A percentile compares a stretch with the other conserved stretches of the same genome.
Conservation (phyloP, 495 filamentous ascomycete genomes). For the Apiosordaria backusii region DNA sequence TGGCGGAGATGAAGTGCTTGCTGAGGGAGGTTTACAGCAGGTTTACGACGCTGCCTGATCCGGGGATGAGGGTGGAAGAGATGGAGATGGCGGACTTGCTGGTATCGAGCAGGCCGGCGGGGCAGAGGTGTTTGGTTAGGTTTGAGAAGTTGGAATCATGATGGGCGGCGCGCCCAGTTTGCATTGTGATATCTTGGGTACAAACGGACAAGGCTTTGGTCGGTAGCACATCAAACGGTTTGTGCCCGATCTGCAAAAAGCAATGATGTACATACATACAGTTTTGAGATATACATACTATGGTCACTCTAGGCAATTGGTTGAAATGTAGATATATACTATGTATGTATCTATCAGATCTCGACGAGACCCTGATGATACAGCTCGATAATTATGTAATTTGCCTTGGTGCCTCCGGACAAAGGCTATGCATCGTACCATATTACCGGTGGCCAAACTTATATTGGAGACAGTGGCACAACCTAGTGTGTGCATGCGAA, state of each 20-base stretch:
- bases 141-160: background rate
- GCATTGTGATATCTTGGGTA: too few species aligned
- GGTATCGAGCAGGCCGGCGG: constrained; percentile 55
- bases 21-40: constrained; percentile 56
- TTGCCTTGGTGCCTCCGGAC: background rate
- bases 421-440: background rate
- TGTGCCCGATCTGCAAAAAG: too few species aligned
- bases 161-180: too few species aligned
- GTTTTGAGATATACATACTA: too few species aligned
- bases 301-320: too few species aligned
- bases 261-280: too few species aligned
- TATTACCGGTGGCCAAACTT: background rate
- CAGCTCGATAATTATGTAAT: too few species aligned
- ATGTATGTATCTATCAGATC: too few species aligned
- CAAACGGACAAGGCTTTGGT: too few species aligned
- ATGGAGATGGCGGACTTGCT: constrained; percentile 60
- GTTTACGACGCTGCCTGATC: constrained; percentile 51
- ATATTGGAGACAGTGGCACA: background rate
- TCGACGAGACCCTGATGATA: too few species aligned
- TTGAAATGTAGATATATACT: too few species aligned
- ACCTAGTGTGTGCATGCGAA: background rate
- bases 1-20: constrained; percentile 64
- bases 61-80: constrained; percentile 48
- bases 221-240: too few species aligned
- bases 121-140: constrained; percentile 46